Conservation (phyloP, 345 rosid species). For the Gossypium bickii region DNA sequence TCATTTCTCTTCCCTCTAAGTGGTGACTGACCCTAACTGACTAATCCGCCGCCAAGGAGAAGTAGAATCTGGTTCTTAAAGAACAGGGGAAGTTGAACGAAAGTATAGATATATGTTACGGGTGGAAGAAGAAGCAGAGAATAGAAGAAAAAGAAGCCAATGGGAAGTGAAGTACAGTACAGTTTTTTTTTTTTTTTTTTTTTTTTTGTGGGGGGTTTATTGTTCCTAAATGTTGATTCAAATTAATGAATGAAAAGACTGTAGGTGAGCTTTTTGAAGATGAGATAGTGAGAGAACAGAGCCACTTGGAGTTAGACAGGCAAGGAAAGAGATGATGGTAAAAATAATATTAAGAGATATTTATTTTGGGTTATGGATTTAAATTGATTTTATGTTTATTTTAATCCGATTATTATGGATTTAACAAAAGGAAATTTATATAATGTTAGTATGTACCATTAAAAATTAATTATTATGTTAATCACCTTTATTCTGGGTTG, state of each 20-base stretch:
- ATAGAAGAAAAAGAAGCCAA: slow-evolving; percentile 8
- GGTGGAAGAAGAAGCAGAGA: slow-evolving; percentile 10
- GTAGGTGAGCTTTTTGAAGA: neutral
- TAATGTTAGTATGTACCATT: too few relatives aligned
- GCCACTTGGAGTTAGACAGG: too few relatives aligned
- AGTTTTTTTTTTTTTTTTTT: neutral
- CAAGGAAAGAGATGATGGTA: too few relatives aligned
- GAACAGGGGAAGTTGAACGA: neutral
- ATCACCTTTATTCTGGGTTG: too few relatives aligned
- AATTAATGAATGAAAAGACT: neutral
- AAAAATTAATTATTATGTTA: too few relatives aligned
- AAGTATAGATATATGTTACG: neutral
- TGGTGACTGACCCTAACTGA: neutral
- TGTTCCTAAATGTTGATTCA: neutral
- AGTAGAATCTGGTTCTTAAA: neutral
- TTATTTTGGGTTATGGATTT: too few relatives aligned
- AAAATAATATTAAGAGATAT: too few relatives aligned
- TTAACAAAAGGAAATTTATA: too few relatives aligned
- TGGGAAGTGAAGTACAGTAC: neutral
- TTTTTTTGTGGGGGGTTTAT: neutral
- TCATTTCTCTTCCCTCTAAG: slow-evolving; percentile 13
- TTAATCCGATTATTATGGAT: too few relatives aligned
- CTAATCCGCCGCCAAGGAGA: neutral
- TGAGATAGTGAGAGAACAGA: too few relatives aligned
- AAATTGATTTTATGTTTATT: too few relatives aligned